Evolutionary conservation across 2,329 filamentous ascomycete genomes (phyloP), one percentile per base, ranked within the genome.

Genomic region (Penicillium sp.): DNA sequence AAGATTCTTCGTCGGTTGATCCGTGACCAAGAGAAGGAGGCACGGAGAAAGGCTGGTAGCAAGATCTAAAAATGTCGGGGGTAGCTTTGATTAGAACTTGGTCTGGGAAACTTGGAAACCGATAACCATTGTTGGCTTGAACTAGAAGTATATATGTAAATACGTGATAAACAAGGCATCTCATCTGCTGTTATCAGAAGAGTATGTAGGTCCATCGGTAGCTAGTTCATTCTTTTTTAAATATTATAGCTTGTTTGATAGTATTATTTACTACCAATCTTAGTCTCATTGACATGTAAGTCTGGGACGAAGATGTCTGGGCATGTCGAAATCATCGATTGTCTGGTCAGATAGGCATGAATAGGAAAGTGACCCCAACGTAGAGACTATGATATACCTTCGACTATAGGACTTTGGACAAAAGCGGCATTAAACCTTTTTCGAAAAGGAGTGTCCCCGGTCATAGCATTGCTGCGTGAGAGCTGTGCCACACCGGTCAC

Each of bases 21-120:
- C 63, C 80, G 89, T 40, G 90, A 95, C 66, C 82, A 83, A 66
- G 90, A 94, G 74, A 88, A 80, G 76, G 86, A 87, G 68, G 79
- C 79, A 56, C 82, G 87, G 68, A 83, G 84, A 68, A 80, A 81
- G 63, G 76, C 81, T 57, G 86, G 86, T 0, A 78, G 86, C 12
- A 92, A 86, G 78, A 68, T 93, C 65, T 92, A 80, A 37, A 45
- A 16, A 16, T 29, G 23, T 10, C 25, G 3, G n/a, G 38, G 10
- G 16, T 40, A n/a, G 4, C 13, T 23, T 32, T 41, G 8, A 13
- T 45, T 32, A 16, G 29, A 45, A 5, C 29, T 21, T 49, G 12
- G 18, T 25, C 7, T 27, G 34, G 32, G 15, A 23, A 27, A 27
- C 2, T n/a, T 13, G 9, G 18, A 21, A 15, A 13, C 18, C 18